A percentile compares a stretch with the other conserved stretches of the same genome.
phyloP scores from a whole-genome alignment of 2,329 filamentous ascomycete species.

The Aspergillus pseudoterreus region DNA sequence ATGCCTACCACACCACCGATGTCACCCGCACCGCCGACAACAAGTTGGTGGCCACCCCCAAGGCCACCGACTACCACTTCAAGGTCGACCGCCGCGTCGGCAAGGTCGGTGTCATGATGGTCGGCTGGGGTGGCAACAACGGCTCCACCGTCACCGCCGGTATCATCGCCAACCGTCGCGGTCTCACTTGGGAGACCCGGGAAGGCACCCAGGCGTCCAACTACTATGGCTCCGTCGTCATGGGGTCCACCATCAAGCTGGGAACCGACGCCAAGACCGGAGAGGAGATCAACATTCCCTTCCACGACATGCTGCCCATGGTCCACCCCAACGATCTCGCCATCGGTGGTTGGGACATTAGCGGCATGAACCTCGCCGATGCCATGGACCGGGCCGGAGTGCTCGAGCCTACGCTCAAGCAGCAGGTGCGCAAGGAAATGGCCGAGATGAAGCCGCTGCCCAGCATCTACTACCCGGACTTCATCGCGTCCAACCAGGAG shows the following conservation, averaged over 20 bases:
- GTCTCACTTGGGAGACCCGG: conserved; percentile 87
- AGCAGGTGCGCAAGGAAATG: conserved; percentile 90
- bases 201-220: conserved; percentile 82
- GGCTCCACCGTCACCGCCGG: conserved; percentile 95
- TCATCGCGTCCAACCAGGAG: conserved; percentile 98
- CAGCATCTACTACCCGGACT: conserved; percentile 97
- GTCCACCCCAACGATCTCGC: conserved; percentile 94
- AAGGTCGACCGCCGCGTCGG: conserved; percentile 91
- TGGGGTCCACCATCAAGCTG: conserved; percentile 96
- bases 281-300: conserved; percentile 92
- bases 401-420: conserved; percentile 91
- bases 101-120: conserved; percentile 94
- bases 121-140: conserved; percentile 98
- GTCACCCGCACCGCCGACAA: conserved; percentile 69
- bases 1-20: conserved; percentile 91
- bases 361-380: conserved; percentile 77
- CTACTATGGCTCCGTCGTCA: conserved; percentile 97
- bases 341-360: conserved; percentile 97
- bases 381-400: conserved; percentile 96
- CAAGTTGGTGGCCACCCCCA: conserved; percentile 77
- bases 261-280: conserved; percentile 79
- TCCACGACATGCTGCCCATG: conserved; percentile 92
- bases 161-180: conserved; percentile 89
- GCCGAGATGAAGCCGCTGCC: conserved; percentile 80
- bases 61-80: conserved; percentile 92